Evolutionary conservation across 129 eudicot genomes (phyloP).

Genomic region (Chrysanthemum lavandulifolium): DNA sequence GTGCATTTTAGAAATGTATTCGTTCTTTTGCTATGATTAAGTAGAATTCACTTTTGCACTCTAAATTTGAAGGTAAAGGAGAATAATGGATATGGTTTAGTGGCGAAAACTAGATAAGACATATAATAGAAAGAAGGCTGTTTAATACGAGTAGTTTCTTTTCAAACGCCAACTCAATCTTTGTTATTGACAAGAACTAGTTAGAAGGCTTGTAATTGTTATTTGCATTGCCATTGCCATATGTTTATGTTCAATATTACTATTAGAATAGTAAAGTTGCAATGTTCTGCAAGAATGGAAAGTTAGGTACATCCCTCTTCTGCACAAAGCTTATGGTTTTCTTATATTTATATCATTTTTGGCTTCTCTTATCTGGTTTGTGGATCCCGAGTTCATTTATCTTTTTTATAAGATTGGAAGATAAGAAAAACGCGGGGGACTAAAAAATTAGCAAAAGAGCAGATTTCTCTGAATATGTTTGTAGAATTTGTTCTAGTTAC

Average conservation of each 20-base stretch:
- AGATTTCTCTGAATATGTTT: background rate
- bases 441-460: background rate
- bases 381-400: background rate
- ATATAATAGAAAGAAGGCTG: background rate
- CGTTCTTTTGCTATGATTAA: background rate
- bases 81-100: background rate
- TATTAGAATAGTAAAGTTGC: no score
- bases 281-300: no score
- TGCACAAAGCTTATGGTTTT: background rate
- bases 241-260: no score
- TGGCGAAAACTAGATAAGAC: background rate
- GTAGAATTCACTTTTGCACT: background rate
- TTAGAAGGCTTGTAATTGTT: background rate
- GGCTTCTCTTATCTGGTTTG: background rate
- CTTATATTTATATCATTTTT: no score
- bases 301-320: no score
- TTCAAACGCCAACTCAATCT: background rate
- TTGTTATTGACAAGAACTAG: background rate
- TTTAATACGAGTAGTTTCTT: background rate
- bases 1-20: background rate
- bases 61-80: background rate
- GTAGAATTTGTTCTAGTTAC: background rate
- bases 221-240: background rate
- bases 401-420: background rate
- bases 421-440: no score